Percentiles rank a stretch among this genome's conserved stretches.
These are phyloP conservation scores for Hirsutella minnesotensis DNA, from an alignment of 2,329 filamentous ascomycete genomes.

Conservation along the genomic window DNA sequence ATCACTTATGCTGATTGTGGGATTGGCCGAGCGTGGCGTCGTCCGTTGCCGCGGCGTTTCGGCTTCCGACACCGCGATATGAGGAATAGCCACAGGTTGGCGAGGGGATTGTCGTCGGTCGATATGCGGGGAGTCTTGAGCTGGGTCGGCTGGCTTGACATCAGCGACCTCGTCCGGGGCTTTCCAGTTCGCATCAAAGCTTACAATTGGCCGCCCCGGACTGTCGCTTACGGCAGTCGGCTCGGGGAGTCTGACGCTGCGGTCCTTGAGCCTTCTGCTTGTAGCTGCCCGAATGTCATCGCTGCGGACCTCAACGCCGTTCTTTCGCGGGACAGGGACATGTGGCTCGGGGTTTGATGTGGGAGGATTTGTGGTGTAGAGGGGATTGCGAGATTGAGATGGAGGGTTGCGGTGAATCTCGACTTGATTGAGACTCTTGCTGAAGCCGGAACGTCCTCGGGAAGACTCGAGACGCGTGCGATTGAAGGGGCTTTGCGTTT, in stretches of 20 bases:
- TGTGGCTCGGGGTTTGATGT: conserved; percentile 21
- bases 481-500: conserved; percentile 20
- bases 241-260: conserved; percentile 76
- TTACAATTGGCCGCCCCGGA: conserved; percentile 88
- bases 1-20: conserved; percentile 24
- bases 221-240: conserved; percentile 85
- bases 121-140: conserved; percentile 11
- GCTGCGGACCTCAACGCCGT: conserved; percentile 71
- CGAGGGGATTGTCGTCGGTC: conserved; percentile 10
- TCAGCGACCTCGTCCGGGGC: conserved; percentile 59
- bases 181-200: conserved; percentile 81
- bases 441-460: conserved; percentile 22
- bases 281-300: conserved; percentile 87
- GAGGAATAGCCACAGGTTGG: conserved; percentile 34
- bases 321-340: conserved; percentile 45
- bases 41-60: conserved; percentile 20
- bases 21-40: conserved; percentile 17
- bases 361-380: conserved; percentile 59
- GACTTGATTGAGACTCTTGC: conserved; percentile 34
- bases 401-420: conserved; percentile 82
- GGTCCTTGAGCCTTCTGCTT: conserved; percentile 76
- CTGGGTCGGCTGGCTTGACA: conserved; percentile 33
- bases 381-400: conserved; percentile 68
- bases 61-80: conserved; percentile 42
- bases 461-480: conserved; percentile 27